Conservation (phyloP, 179 eudicot species). For the Actinidia arguta region DNA sequence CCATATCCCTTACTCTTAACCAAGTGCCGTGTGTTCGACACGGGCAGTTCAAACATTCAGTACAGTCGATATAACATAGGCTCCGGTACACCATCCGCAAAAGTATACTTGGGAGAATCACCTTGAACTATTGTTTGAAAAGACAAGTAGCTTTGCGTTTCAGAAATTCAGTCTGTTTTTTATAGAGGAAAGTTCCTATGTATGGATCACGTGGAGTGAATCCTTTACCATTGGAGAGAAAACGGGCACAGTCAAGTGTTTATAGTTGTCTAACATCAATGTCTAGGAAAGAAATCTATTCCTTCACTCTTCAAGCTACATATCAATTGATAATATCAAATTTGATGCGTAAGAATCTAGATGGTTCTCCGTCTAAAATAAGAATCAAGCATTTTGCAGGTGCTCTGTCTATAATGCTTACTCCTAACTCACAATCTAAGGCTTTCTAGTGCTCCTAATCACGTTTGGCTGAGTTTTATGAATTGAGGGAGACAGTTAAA, state of each 20-base stretch:
- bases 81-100: constrained; percentile 2
- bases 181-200: not conserved
- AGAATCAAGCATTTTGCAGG: not conserved
- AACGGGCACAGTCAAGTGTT: no score
- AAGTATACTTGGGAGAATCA: not conserved
- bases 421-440: not conserved
- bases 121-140: not conserved
- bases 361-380: not conserved
- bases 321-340: not conserved
- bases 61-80: not conserved
- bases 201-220: not conserved
- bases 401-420: not conserved
- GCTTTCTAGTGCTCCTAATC: not conserved
- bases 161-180: not conserved
- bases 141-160: no score
- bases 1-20: not conserved
- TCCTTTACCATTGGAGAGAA: not conserved
- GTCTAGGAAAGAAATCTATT: not conserved
- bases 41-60: not conserved
- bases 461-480: no score
- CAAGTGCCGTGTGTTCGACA: not conserved
- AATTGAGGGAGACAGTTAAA: no score
- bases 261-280: not conserved
- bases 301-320: not conserved
- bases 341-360: not conserved